These are phyloP conservation scores for Myriosclerotinia curreyana DNA, from an alignment of 2,329 filamentous ascomycete genomes.

Conservation along the genomic window DNA sequence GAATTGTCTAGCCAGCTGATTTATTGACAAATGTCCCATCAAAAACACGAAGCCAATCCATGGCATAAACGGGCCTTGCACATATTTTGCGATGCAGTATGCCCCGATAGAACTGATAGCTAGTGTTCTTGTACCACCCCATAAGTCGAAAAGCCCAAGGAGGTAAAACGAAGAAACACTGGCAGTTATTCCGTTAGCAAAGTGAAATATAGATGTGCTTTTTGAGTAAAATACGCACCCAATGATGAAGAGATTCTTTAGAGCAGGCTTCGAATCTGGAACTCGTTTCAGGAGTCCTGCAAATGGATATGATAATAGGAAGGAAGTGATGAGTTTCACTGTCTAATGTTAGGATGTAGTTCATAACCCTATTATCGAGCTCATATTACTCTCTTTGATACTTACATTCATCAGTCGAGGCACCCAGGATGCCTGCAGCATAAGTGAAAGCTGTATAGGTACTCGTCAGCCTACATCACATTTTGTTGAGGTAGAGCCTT, in stretches of 20 bases:
- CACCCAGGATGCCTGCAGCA: conserved; percentile 54
- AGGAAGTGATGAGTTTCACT: conserved; percentile 93
- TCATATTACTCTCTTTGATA: not conserved
- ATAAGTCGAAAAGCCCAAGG: conserved; percentile 88
- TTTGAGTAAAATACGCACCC: conserved; percentile 48
- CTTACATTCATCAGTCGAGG: conserved; percentile 63
- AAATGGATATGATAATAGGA: conserved; percentile 88
- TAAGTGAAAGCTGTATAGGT: conserved; percentile 56
- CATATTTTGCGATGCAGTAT: conserved; percentile 78
- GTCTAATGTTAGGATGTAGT: conserved; percentile 23
- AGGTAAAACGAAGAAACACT: conserved; percentile 87
- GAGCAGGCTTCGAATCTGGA: conserved; percentile 76
- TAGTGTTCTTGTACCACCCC: conserved; percentile 77
- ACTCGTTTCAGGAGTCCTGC: conserved; percentile 85
- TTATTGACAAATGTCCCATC: conserved; percentile 93
- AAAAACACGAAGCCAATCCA: conserved; percentile 93
- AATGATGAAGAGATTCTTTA: conserved; percentile 87
- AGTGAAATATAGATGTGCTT: not conserved
- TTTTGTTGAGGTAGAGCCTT: conserved; percentile 8
- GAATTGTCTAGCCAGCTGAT: conserved; percentile 79
- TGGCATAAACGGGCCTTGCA: conserved; percentile 92
- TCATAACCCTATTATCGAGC: not conserved
- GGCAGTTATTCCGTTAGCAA: conserved; percentile 23
- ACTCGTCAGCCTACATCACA: conserved; percentile 31
- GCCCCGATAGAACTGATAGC: conserved; percentile 74